phyloP scores from a whole-genome alignment of 116 monocot species.

The Posidonia oceanica region DNA sequence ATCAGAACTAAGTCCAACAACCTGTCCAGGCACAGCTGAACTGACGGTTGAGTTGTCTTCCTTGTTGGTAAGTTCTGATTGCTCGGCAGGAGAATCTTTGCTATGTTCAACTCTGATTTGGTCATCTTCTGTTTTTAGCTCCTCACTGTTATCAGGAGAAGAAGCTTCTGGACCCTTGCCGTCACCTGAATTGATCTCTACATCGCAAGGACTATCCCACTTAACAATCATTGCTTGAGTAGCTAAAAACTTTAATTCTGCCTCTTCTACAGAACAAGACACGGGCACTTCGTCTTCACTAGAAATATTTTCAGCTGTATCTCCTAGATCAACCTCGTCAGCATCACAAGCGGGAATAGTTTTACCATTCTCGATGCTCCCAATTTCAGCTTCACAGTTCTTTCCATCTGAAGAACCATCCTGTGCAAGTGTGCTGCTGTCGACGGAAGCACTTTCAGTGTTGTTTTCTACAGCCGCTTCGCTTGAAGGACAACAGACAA shows the following conservation, averaged over 20 bases:
- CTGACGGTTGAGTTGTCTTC: slow-evolving; percentile 4
- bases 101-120: background rate
- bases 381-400: slow-evolving; percentile 2
- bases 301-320: background rate
- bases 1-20: background rate
- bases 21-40: slow-evolving; percentile 14
- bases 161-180: background rate
- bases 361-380: background rate
- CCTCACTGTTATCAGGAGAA: background rate
- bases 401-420: background rate
- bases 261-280: slow-evolving; percentile 7
- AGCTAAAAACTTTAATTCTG: slow-evolving; percentile 1
- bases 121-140: background rate
- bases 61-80: background rate
- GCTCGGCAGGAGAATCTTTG: background rate
- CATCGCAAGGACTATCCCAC: background rate
- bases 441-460: background rate
- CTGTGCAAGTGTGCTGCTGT: background rate
- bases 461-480: background rate
- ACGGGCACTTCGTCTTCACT: background rate
- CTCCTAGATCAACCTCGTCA: background rate
- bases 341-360: background rate
- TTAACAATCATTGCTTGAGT: slow-evolving; percentile 4
- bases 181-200: background rate
- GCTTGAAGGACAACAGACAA: background rate